Conservation (phyloP, 768 basidiomycete genomes). For the Podaxis sp. region DNA sequence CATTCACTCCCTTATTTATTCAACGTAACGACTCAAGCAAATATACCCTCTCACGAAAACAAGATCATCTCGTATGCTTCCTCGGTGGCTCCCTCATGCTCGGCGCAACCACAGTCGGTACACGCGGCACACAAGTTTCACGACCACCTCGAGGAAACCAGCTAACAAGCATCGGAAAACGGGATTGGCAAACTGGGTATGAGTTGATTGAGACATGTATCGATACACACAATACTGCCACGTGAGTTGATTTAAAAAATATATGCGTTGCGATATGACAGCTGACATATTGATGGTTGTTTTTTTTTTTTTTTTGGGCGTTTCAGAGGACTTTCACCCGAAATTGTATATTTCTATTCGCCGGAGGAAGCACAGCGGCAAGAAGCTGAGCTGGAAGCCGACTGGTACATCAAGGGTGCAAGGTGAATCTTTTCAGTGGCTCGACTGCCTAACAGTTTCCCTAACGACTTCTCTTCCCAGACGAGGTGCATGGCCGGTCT, state of each 20-base stretch:
- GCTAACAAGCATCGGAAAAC: slow-evolving; percentile 56
- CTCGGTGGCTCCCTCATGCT: slow-evolving; percentile 89
- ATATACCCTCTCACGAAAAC: slow-evolving; percentile 78
- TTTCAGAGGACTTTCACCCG: slow-evolving; percentile 76
- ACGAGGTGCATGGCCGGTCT: slow-evolving; percentile 39
- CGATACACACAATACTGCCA: slow-evolving; percentile 76
- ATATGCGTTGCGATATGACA: slow-evolving; percentile 20
- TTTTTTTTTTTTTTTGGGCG: background rate
- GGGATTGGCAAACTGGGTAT: slow-evolving; percentile 83
- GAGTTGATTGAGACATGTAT: slow-evolving; percentile 87
- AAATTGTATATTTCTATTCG: slow-evolving; percentile 82
- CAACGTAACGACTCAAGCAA: slow-evolving; percentile 34
- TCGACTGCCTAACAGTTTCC: background rate
- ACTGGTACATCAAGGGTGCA: slow-evolving; percentile 92
- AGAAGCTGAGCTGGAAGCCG: slow-evolving; percentile 37
- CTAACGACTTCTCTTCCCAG: slow-evolving; percentile 12
- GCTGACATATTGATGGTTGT: background rate
- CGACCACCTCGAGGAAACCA: slow-evolving; percentile 62
- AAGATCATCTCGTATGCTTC: slow-evolving; percentile 97
- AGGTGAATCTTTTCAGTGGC: slow-evolving; percentile 33
- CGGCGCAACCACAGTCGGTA: slow-evolving; percentile 71
- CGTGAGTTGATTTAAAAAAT: slow-evolving; percentile 46
- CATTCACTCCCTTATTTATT: background rate
- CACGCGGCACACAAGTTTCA: slow-evolving; percentile 47
- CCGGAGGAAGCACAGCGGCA: slow-evolving; percentile 49